A percentile compares a stretch with the other conserved stretches of the same genome.
Conservation (phyloP, 2,329 filamentous ascomycete genomes). For the Exophiala calicioides region DNA sequence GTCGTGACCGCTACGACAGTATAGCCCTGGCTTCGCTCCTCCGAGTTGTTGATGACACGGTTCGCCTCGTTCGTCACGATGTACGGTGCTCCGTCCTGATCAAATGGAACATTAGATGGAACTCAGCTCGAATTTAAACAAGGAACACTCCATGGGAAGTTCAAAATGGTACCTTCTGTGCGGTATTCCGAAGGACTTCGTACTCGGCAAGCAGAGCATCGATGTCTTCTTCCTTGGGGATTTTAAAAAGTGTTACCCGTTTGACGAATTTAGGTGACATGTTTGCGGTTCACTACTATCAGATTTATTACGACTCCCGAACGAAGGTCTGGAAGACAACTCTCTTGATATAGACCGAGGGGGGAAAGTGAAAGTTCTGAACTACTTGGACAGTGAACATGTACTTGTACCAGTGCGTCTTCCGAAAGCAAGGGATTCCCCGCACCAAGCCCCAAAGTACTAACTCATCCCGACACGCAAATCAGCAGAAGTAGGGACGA, state of each 20-base stretch:
- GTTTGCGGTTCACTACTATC: not conserved
- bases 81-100: slow-evolving; percentile 69
- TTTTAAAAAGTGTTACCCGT: slow-evolving; percentile 57
- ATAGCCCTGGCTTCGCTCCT: slow-evolving; percentile 63
- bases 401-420: too few species aligned
- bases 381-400: too few species aligned
- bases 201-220: slow-evolving; percentile 48
- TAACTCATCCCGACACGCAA: too few species aligned
- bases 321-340: too few species aligned
- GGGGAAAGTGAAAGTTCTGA: too few species aligned
- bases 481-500: too few species aligned
- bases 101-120: not conserved
- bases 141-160: too few species aligned
- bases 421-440: too few species aligned
- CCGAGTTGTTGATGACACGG: slow-evolving; percentile 53
- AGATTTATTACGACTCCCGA: too few species aligned
- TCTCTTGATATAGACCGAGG: too few species aligned
- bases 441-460: too few species aligned
- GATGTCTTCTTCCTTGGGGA: slow-evolving; percentile 49
- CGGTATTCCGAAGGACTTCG: slow-evolving; percentile 44
- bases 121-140: slow-evolving; percentile 1
- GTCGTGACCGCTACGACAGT: slow-evolving; percentile 64
- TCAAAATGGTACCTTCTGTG: slow-evolving; percentile 46
- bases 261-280: slow-evolving; percentile 45
- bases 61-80: slow-evolving; percentile 62